Base-by-base conservation (phyloP, 2,329 filamentous ascomycete genomes). In the Diaporthe aspalathi region DNA sequence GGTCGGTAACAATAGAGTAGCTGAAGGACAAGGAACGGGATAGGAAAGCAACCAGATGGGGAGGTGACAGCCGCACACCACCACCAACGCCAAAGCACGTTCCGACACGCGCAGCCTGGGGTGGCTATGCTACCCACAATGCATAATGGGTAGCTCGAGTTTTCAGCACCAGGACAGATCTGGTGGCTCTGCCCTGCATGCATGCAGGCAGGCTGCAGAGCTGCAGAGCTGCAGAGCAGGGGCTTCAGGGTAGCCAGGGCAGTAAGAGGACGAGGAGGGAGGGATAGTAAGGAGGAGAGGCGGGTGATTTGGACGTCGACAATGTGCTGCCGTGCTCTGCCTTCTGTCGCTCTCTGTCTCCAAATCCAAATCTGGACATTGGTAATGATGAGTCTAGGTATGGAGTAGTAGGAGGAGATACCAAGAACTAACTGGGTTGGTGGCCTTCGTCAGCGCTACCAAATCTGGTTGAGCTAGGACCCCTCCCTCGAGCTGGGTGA, bases 21-120 rank as follows among this genome's bases (percentile, higher is more conserved):
- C 56, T 60, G 16, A 20, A 60, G 40, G 27, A 47, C 14, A 11
- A 45, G 38, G 40, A 62, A 32, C 56, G 22, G 43, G 57, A 22
- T 22, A 50, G 45, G 43, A 17, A 12, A 49, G 60, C 35, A 45
- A n/a, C 49, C 49, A 67, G 38, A 54, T 52, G 45, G 53, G 32
- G 43, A 60, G 60, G 53, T 68, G 47, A 62, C 53, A 50, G 53
- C 45, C 24, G 45, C 67, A 68, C 67, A 68, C 67, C 67, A 68
- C 53, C 47, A 60, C 32, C 32, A 9, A 5, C 32, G 9, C 32
- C 32, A 35, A 24, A 27, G n/a, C 17, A 45, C 65, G 24, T 24
- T 50, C 49, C 47, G 38, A 56, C 65, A 67, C 50, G 65, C 65
- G 43, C 50, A 67, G 65, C 45, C 50, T 65, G 53, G 57, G 40